phyloP scores from a whole-genome alignment of 345 rosid genomes.

The Euphorbia pulcherrima region DNA sequence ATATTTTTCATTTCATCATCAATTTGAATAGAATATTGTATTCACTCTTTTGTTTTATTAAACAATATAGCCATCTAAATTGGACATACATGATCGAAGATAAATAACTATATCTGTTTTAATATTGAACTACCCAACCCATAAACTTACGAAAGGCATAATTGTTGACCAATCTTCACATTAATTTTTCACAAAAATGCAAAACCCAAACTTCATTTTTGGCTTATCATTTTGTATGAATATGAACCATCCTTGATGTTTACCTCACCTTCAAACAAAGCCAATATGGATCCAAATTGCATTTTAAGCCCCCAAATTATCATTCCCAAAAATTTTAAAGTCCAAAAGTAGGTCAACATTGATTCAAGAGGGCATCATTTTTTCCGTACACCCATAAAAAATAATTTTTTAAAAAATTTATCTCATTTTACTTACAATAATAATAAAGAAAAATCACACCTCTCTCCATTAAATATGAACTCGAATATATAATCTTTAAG shows the following conservation, averaged over 20 bases:
- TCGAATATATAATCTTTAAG: too few species aligned
- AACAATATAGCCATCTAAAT: background rate
- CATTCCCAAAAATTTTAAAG: background rate
- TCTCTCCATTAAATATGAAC: too few species aligned
- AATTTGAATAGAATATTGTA: background rate
- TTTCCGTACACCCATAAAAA: background rate
- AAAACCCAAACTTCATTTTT: background rate
- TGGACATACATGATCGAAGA: background rate
- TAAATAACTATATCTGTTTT: background rate
- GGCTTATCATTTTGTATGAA: background rate
- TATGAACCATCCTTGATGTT: too few species aligned
- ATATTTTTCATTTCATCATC: background rate
- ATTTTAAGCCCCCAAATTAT: background rate
- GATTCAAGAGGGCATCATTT: background rate
- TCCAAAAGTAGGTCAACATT: too few species aligned
- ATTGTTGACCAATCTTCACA: background rate
- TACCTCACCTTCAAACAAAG: background rate
- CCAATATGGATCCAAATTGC: background rate
- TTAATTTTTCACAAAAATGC: background rate
- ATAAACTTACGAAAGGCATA: background rate
- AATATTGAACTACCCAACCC: background rate
- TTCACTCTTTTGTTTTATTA: background rate
- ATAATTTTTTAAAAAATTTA: too few species aligned
- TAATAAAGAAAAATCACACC: too few species aligned
- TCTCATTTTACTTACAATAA: too few species aligned